These are phyloP conservation scores for Candida ipomoeae DNA, from an alignment of 805 yeast species.

Conservation along the genomic window DNA sequence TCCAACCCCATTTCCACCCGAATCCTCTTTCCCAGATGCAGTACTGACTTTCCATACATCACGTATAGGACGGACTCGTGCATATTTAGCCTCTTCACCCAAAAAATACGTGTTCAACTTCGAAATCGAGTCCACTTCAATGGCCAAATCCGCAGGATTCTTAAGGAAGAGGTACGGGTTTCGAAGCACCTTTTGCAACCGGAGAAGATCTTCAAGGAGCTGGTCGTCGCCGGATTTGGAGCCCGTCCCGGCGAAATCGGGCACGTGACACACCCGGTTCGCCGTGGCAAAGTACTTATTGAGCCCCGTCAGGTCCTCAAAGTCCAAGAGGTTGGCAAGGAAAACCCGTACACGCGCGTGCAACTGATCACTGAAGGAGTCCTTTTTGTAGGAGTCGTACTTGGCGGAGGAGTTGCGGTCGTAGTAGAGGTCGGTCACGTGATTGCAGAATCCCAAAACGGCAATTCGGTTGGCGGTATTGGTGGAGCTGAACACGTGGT, in stretches of 20 bases:
- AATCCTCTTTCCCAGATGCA: no score
- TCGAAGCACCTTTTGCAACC: conserved; percentile 27
- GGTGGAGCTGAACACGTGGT: conserved; percentile 25
- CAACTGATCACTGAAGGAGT: conserved; percentile 35
- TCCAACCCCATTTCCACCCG: no score
- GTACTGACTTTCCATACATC: conserved; percentile 17
- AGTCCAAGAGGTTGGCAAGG: conserved; percentile 28
- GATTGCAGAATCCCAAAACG: conserved; percentile 37
- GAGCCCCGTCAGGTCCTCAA: conserved; percentile 44
- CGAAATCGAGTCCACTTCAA: conserved; percentile 21
- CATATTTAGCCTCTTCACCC: conserved; percentile 26
- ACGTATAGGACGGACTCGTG: conserved; percentile 11
- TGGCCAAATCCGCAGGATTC: conserved; percentile 19
- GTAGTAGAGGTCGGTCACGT: conserved; percentile 31
- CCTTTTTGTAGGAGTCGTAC: conserved; percentile 31
- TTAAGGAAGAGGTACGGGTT: conserved; percentile 34
- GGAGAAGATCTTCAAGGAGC: conserved; percentile 32
- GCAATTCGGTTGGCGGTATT: conserved; percentile 35
- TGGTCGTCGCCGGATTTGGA: conserved; percentile 20
- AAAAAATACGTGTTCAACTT: conserved; percentile 29
- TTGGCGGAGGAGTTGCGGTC: conserved; percentile 18
- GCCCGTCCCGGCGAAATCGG: conserved; percentile 17
- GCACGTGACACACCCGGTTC: conserved; percentile 23
- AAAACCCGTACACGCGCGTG: conserved; percentile 35
- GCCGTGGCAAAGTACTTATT: conserved; percentile 36